Conservation (phyloP, 768 basidiomycete genomes). For the Lactarius akahatsu region DNA sequence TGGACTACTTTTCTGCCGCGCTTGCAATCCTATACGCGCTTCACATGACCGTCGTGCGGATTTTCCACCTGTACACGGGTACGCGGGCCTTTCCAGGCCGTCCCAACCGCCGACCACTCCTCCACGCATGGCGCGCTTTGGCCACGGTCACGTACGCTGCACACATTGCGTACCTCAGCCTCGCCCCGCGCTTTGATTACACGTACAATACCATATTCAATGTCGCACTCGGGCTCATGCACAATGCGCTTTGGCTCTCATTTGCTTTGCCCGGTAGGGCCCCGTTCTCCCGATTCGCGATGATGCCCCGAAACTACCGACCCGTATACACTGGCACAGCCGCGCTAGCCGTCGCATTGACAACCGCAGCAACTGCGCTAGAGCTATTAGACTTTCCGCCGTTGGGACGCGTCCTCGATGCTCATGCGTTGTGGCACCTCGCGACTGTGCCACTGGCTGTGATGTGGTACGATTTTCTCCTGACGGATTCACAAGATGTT, state of each 20-base stretch:
- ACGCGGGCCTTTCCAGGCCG: conserved; percentile 24
- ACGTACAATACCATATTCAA: conserved; percentile 91
- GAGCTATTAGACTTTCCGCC: conserved; percentile 94
- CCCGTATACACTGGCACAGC: conserved; percentile 55
- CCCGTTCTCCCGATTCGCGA: conserved; percentile 52
- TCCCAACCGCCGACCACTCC: conserved; percentile 23
- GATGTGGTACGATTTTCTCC: conserved; percentile 85
- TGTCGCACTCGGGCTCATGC: conserved; percentile 66
- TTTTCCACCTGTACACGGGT: conserved; percentile 69
- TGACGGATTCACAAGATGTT: conserved; percentile 66
- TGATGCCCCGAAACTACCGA: conserved; percentile 54
- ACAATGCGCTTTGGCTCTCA: conserved; percentile 79
- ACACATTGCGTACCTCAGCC: conserved; percentile 77
- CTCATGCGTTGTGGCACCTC: conserved; percentile 92
- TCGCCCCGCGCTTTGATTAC: conserved; percentile 85
- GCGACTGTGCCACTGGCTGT: conserved; percentile 74
- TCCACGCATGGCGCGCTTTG: conserved; percentile 46
- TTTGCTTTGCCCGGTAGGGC: conserved; percentile 60
- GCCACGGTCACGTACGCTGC: conserved; percentile 57
- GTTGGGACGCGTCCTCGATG: conserved; percentile 71
- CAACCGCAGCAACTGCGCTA: conserved; percentile 70
- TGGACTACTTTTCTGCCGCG: conserved; percentile 96
- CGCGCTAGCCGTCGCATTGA: conserved; percentile 62
- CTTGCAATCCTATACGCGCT: conserved; percentile 78
- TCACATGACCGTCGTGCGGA: conserved; percentile 72